phyloP scores from a whole-genome alignment of 2,329 filamentous ascomycete species.

The Neofusicoccum laricinum region DNA sequence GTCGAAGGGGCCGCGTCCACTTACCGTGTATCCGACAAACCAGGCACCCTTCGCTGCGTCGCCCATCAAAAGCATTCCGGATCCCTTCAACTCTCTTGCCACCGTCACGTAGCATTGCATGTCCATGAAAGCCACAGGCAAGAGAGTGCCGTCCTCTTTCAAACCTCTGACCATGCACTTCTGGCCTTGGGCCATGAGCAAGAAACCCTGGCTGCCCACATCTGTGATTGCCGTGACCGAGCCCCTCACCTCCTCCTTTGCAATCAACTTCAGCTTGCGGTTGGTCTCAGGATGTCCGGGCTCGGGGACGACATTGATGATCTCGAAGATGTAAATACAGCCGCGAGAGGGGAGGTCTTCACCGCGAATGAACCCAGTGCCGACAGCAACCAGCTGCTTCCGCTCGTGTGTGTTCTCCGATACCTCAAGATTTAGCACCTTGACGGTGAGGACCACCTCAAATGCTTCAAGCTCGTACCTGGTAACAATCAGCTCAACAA shows the following conservation, averaged over 20 bases:
- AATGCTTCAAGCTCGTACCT: constrained; percentile 66
- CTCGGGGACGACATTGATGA: constrained; percentile 88
- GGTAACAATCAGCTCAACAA: not conserved
- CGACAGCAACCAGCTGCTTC: constrained; percentile 76
- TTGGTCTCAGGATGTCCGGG: constrained; percentile 82
- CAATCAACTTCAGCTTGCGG: constrained; percentile 78
- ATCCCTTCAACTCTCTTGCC: constrained; percentile 78
- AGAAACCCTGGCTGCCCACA: constrained; percentile 81
- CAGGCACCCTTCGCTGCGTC: constrained; percentile 92
- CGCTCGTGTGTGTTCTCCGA: constrained; percentile 89
- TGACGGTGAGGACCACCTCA: constrained; percentile 77
- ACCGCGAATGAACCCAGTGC: constrained; percentile 80
- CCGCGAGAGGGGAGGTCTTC: constrained; percentile 88
- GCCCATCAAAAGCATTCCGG: constrained; percentile 81
- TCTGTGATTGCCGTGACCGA: constrained; percentile 84
- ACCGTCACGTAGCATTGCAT: constrained; percentile 91
- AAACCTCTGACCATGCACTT: constrained; percentile 96
- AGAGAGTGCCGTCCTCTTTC: constrained; percentile 87
- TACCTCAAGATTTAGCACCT: constrained; percentile 80
- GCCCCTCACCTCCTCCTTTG: constrained; percentile 87
- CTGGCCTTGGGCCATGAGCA: constrained; percentile 88
- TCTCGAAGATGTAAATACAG: constrained; percentile 83
- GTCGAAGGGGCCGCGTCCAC: constrained; percentile 19
- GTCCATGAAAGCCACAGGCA: constrained; percentile 96
- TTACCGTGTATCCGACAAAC: constrained; percentile 86